A percentile compares a stretch with the other conserved stretches of the same genome.
Evolutionary conservation across 2,329 filamentous ascomycete genomes (phyloP).

Genomic region (Cytospora chrysosperma): DNA sequence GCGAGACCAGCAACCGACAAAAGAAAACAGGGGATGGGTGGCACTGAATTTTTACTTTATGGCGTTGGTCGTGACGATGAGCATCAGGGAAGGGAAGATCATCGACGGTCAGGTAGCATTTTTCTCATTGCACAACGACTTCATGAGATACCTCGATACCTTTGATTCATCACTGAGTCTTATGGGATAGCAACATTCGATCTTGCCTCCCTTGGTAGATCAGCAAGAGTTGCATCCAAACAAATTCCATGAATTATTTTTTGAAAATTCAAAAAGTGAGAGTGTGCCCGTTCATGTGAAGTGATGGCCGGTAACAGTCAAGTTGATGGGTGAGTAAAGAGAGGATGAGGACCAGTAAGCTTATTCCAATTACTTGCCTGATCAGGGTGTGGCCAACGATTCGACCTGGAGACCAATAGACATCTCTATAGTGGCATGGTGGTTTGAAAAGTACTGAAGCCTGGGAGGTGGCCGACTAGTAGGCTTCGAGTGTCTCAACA

Average conservation of each 20-base stretch:
- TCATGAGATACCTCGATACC: slow-evolving; percentile 26
- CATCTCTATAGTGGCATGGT: not conserved
- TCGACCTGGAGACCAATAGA: not conserved
- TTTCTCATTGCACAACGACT: slow-evolving; percentile 23
- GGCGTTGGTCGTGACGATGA: slow-evolving; percentile 20
- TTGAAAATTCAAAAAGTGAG: not conserved
- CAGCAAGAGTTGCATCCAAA: slow-evolving; percentile 9
- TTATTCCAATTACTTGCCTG: not conserved
- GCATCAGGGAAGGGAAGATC: slow-evolving; percentile 14
- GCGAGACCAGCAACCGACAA: not conserved
- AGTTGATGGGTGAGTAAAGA: not conserved
- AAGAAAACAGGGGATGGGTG: not conserved
- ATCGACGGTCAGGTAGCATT: slow-evolving; percentile 24
- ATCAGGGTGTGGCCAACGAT: not conserved
- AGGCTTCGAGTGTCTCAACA: slow-evolving; percentile 9
- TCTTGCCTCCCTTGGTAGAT: slow-evolving; percentile 6
- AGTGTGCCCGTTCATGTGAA: not conserved
- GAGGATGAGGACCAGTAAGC: not conserved
- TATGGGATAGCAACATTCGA: slow-evolving; percentile 2
- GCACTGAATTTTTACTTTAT: not conserved
- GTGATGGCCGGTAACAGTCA: not conserved
- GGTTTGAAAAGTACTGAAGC: slow-evolving; percentile 5
- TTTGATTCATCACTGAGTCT: slow-evolving; percentile 17
- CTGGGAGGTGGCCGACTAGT: not conserved
- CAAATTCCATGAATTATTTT: not conserved